Percentiles rank a stretch among this genome's conserved stretches.
These are phyloP conservation scores for Vachellia collinsii DNA, from an alignment of 306 rosid species.

Conservation along the genomic window DNA sequence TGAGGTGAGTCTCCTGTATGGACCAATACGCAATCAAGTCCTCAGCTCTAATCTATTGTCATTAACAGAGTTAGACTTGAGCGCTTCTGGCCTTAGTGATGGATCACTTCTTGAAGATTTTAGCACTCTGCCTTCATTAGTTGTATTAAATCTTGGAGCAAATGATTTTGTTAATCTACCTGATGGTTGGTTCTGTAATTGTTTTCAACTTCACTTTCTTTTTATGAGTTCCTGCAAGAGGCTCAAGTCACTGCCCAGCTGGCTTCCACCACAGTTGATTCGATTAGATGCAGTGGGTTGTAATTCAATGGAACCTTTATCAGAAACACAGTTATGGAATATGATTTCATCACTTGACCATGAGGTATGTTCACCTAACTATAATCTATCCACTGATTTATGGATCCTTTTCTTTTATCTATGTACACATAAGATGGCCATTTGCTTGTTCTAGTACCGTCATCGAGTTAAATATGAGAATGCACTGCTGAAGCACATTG, in stretches of 20 bases:
- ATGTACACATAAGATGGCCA: not conserved
- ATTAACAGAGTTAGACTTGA: not conserved
- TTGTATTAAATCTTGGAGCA: too few relatives aligned
- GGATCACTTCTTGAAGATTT: not conserved
- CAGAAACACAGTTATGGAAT: not conserved
- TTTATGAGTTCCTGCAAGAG: not conserved
- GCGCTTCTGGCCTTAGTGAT: not conserved
- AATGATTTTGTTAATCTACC: constrained; percentile 2
- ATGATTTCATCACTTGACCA: not conserved
- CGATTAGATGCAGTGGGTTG: not conserved
- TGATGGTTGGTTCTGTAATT: not conserved
- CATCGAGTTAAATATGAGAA: not conserved
- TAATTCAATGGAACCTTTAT: not conserved
- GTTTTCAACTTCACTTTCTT: not conserved
- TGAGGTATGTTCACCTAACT: not conserved
- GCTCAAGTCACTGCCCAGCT: not conserved
- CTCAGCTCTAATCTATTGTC: not conserved
- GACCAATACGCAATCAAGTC: not conserved
- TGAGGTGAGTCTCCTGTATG: not conserved
- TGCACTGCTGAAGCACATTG: not conserved
- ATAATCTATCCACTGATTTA: not conserved
- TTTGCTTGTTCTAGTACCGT: not conserved
- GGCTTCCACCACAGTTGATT: not conserved
- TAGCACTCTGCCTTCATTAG: too few relatives aligned
- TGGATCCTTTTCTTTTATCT: not conserved